These are phyloP conservation scores for Curvularia lunata DNA, from an alignment of 2,329 filamentous ascomycete genomes.

Conservation along the genomic window DNA sequence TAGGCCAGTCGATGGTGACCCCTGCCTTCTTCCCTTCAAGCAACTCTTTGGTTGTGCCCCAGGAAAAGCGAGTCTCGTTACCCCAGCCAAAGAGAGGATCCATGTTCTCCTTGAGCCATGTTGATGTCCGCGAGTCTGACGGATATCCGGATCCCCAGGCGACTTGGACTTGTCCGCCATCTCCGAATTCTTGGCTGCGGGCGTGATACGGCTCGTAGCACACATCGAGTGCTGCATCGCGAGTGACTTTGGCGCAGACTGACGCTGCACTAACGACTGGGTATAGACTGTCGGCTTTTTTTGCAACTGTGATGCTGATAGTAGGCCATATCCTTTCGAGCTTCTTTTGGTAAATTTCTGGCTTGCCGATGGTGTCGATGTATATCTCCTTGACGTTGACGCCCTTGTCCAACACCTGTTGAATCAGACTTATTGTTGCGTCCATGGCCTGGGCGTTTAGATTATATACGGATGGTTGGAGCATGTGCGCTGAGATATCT, in stretches of 20 bases:
- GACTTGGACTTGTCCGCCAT: conserved; percentile 47
- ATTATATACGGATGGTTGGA: conserved; percentile 75
- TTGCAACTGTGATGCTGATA: conserved; percentile 57
- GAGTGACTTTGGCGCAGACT: conserved; percentile 94
- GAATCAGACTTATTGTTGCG: conserved; percentile 82
- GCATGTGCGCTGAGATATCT: conserved; percentile 81
- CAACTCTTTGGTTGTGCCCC: conserved; percentile 94
- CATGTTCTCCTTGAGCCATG: conserved; percentile 86
- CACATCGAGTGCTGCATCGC: conserved; percentile 85
- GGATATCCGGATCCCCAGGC: conserved; percentile 94
- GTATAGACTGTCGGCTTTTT: conserved; percentile 89
- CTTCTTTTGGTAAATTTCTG: conserved; percentile 81
- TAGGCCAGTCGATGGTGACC: conserved; percentile 84
- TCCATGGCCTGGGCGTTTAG: conserved; percentile 96
- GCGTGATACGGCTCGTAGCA: conserved; percentile 65
- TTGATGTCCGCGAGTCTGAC: conserved; percentile 78
- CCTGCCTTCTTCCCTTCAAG: conserved; percentile 74
- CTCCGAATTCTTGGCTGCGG: conserved; percentile 34
- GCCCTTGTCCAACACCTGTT: conserved; percentile 74
- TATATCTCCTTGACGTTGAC: conserved; percentile 90
- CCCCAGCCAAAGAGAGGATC: conserved; percentile 96
- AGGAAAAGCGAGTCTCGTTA: conserved; percentile 89
- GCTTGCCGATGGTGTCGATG: conserved; percentile 91
- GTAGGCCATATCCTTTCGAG: conserved; percentile 85
- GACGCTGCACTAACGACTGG: conserved; percentile 92